phyloP scores from a whole-genome alignment of 306 rosid species.

The Elaeagnus macrophylla region DNA sequence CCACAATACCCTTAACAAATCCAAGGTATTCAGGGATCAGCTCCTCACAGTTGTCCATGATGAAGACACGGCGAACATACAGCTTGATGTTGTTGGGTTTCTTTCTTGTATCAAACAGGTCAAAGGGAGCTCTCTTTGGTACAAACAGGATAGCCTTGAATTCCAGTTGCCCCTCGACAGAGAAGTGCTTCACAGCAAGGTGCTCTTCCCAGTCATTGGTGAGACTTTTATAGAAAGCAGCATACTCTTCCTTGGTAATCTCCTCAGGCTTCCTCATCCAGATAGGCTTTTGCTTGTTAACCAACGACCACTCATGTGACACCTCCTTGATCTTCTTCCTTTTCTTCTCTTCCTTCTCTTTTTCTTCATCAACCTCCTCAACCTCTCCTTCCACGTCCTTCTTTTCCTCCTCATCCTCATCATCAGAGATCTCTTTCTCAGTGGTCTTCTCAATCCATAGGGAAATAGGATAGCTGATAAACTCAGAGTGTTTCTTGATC shows the following conservation, averaged over 20 bases:
- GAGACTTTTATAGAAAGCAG: conserved; percentile 89
- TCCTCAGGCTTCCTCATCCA: conserved; percentile 99
- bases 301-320: conserved; percentile 81
- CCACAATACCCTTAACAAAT: conserved; percentile 87
- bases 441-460: conserved; percentile 87
- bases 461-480: conserved; percentile 91
- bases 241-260: conserved; percentile 72
- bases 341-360: conserved; percentile 79
- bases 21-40: conserved; percentile 83
- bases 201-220: conserved; percentile 98
- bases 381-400: conserved; percentile 88
- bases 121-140: conserved; percentile 95
- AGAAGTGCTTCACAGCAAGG: conserved; percentile 82
- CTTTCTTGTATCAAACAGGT: conserved; percentile 84
- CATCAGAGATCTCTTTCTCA: conserved; percentile 90
- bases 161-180: conserved; percentile 91
- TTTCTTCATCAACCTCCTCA: conserved; percentile 82
- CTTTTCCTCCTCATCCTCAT: conserved; percentile 87
- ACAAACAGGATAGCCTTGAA: conserved; percentile 86
- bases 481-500: conserved; percentile 90
- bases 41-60: conserved; percentile 98
- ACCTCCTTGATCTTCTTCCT: conserved; percentile 86
- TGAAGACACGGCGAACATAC: conserved; percentile 81
- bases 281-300: conserved; percentile 92
- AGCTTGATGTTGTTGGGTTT: conserved; percentile 89